Conservation (phyloP, 306 rosid genomes). For the Dryas alaskensis region DNA sequence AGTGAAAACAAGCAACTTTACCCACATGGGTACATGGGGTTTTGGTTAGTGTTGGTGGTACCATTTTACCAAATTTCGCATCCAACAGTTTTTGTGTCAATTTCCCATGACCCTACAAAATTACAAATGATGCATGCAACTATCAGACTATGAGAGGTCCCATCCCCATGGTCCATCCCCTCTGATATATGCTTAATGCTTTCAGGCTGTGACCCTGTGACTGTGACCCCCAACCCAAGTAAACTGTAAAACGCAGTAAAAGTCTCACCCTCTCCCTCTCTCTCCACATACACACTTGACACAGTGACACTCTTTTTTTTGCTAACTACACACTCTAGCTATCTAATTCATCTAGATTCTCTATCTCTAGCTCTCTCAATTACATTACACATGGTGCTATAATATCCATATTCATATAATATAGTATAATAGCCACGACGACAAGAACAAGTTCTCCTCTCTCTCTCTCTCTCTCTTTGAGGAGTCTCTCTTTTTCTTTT, state of each 20-base stretch:
- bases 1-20: slow-evolving; percentile 26
- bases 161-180: slow-evolving; percentile 11
- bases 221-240: slow-evolving; percentile 7
- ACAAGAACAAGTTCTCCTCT: slow-evolving; percentile 12
- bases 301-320: no score
- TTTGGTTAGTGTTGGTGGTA: slow-evolving; percentile 4
- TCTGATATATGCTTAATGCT: background rate
- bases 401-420: background rate
- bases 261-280: background rate
- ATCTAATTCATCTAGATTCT: background rate
- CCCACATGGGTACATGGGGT: slow-evolving; percentile 26
- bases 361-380: slow-evolving; percentile 14
- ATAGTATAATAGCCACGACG: slow-evolving; percentile 14
- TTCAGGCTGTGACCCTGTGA: background rate
- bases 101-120: slow-evolving; percentile 13
- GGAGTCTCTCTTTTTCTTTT: slow-evolving; percentile 16
- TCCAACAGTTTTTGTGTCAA: slow-evolving; percentile 9
- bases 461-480: slow-evolving; percentile 24
- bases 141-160: background rate
- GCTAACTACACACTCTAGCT: no score
- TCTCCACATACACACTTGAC: background rate
- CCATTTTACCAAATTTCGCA: slow-evolving; percentile 5
- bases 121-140: slow-evolving; percentile 14
- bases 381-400: background rate
- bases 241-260: slow-evolving; percentile 16